Evolutionary conservation across 768 basidiomycete genomes (phyloP).

Genomic region (Tricholomella constricta): DNA sequence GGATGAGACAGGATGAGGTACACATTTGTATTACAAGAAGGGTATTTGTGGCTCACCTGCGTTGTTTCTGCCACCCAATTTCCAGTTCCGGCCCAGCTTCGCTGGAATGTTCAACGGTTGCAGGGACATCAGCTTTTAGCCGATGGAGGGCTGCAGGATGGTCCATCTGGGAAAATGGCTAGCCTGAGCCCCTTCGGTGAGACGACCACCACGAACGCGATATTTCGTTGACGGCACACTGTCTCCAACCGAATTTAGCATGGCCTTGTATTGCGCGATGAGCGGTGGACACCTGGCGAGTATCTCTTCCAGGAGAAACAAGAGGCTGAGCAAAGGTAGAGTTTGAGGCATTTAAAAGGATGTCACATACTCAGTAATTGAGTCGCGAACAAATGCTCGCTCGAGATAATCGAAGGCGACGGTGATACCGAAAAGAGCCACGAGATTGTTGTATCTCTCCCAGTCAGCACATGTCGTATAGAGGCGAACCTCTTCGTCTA

Average conservation of each 20-base stretch:
- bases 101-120: constrained; percentile 93
- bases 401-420: constrained; percentile 94
- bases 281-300: constrained; percentile 91
- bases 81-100: constrained; percentile 91
- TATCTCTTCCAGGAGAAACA: constrained; percentile 64
- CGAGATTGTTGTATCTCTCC: constrained; percentile 84
- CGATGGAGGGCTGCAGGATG: constrained; percentile 91
- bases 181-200: constrained; percentile 2
- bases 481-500: constrained; percentile 92
- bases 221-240: constrained; percentile 79
- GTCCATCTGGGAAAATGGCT: constrained; percentile 71
- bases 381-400: constrained; percentile 92
- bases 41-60: constrained; percentile 54
- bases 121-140: constrained; percentile 90
- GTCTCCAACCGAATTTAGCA: constrained; percentile 92
- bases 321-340: constrained; percentile 24
- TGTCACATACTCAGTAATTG: constrained; percentile 92
- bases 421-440: constrained; percentile 90
- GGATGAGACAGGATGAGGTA: background rate
- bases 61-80: constrained; percentile 99
- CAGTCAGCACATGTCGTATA: constrained; percentile 87
- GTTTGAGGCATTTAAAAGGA: constrained; percentile 5
- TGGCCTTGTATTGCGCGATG: constrained; percentile 96
- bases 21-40: background rate
- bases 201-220: constrained; percentile 65